These are phyloP conservation scores for Diospyros lotus DNA, from an alignment of 148 eudicot genomes.

Conservation along the genomic window DNA sequence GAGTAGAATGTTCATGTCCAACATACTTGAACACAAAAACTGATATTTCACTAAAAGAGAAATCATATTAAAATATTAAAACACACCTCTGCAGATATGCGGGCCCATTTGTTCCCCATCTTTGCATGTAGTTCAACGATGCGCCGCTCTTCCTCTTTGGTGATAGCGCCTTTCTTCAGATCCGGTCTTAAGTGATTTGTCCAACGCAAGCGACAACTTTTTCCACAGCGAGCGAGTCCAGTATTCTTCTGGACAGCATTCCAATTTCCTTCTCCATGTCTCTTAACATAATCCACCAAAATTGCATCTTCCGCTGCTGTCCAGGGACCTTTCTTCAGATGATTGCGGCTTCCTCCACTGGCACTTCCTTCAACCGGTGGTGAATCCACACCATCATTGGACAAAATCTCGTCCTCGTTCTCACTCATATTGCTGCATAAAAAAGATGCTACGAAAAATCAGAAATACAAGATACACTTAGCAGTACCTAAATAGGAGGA, in stretches of 20 bases:
- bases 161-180: constrained; percentile 58
- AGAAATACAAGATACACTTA: too few species aligned
- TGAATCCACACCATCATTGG: constrained; percentile 33
- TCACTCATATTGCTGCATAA: constrained; percentile 26
- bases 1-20: background rate
- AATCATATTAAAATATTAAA: background rate
- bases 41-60: background rate
- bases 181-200: constrained; percentile 61
- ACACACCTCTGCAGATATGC: constrained; percentile 56
- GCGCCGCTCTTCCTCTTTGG: constrained; percentile 41
- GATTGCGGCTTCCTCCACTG: constrained; percentile 30
- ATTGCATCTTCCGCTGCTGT: constrained; percentile 52
- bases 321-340: constrained; percentile 61
- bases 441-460: too few species aligned
- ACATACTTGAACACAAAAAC: background rate
- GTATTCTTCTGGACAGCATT: constrained; percentile 51
- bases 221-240: constrained; percentile 59
- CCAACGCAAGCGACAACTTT: constrained; percentile 64
- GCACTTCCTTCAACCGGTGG: constrained; percentile 33
- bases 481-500: too few species aligned
- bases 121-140: constrained; percentile 56
- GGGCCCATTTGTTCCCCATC: constrained; percentile 69
- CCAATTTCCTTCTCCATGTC: constrained; percentile 60
- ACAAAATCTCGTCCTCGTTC: constrained; percentile 29
- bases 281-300: constrained; percentile 43